phyloP scores from a whole-genome alignment of 1,284 basidiomycete species.

The Moniliella sp. region DNA sequence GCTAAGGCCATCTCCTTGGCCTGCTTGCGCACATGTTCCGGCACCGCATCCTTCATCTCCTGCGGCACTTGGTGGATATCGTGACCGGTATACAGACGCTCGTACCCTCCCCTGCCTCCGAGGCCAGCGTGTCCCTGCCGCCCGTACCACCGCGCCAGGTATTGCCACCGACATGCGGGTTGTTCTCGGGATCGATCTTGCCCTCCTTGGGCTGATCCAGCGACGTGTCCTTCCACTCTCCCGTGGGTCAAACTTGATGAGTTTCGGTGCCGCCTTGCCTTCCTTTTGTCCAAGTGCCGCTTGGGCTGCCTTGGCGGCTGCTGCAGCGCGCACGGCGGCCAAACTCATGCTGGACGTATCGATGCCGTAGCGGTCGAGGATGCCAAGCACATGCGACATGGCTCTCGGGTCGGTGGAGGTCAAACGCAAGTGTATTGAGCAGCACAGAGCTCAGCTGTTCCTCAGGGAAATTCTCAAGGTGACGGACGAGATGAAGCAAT shows the following conservation, averaged over 20 bases:
- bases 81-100: conserved; percentile 24
- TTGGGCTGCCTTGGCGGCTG: conserved; percentile 4
- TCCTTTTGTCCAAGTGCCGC: conserved; percentile 8
- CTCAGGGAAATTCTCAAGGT: conserved; percentile 29
- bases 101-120: conserved; percentile 29
- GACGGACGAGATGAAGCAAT: conserved; percentile 33
- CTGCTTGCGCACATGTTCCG: conserved; percentile 29
- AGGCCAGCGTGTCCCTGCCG: conserved; percentile 32
- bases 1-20: conserved; percentile 33
- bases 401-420: conserved; percentile 31
- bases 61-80: conserved; percentile 31
- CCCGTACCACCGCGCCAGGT: conserved; percentile 35
- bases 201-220: conserved; percentile 32
- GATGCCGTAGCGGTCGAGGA: conserved; percentile 22
- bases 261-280: conserved; percentile 13
- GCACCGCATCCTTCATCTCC: conserved; percentile 30
- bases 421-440: conserved; percentile 34
- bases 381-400: conserved; percentile 25
- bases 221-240: conserved; percentile 12
- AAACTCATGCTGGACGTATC: conserved; percentile 17
- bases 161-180: conserved; percentile 34
- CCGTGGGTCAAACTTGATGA: conserved; percentile 12
- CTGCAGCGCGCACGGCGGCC: conserved; percentile 8
- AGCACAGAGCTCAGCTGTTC: conserved; percentile 31
- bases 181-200: conserved; percentile 24